Percentiles rank a stretch among this genome's conserved stretches.
Conservation (phyloP, 179 eudicot genomes). For the Heliamphora pulchella region DNA sequence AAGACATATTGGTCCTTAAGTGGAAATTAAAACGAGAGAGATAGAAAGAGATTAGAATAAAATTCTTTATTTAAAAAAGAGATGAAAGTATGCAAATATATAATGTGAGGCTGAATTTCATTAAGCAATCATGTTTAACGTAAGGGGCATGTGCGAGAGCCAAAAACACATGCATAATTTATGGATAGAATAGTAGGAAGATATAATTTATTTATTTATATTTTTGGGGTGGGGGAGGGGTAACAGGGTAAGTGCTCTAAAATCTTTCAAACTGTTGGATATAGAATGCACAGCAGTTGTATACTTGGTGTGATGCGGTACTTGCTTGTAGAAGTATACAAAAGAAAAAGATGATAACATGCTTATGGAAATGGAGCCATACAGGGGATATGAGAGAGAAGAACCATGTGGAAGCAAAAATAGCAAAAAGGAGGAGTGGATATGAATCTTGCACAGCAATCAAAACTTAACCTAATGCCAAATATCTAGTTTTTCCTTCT, state of each 20-base stretch:
- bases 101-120: background rate
- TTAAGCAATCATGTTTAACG: background rate
- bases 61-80: background rate
- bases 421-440: background rate
- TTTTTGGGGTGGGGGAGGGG: no score
- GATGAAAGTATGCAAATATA: background rate
- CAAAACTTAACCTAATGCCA: no score
- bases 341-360: background rate
- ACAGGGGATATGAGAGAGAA: background rate
- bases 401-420: background rate
- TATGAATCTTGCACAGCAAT: no score
- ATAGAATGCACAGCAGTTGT: no score
- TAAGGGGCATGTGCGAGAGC: background rate
- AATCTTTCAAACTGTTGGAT: no score
- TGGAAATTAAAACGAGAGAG: background rate
- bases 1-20: background rate
- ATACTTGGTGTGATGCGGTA: no score
- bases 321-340: background rate
- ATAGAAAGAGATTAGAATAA: background rate
- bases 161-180: background rate
- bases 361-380: background rate
- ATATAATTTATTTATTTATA: no score
- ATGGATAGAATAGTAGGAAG: no score
- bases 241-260: no score
- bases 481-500: no score